Conservation (phyloP, 257 asterid species). For the Vinca minor region DNA sequence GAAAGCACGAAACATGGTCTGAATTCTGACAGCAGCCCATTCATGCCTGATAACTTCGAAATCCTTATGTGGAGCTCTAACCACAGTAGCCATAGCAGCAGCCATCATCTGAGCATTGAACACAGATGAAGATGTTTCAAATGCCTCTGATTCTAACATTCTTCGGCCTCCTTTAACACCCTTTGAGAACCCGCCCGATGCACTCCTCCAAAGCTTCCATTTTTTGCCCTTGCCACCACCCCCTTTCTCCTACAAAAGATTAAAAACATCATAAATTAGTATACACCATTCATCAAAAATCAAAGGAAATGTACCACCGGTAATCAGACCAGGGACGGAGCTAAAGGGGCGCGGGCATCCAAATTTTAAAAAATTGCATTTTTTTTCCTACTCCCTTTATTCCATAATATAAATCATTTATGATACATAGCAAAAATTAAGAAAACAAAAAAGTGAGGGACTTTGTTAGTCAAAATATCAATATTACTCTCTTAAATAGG, state of each 20-base stretch:
- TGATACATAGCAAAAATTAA: no score
- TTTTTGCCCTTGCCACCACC: conserved; percentile 50
- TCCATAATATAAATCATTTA: no score
- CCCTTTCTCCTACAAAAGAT: conserved; percentile 41
- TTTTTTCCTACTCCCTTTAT: no score
- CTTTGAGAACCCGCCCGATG: conserved; percentile 53
- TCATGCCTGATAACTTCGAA: conserved; percentile 57
- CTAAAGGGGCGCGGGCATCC: no score
- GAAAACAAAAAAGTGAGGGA: no score
- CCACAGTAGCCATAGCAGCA: conserved; percentile 68
- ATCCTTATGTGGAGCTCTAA: conserved; percentile 74
- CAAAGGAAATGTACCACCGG: neutral
- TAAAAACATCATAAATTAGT: neutral
- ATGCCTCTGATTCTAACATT: conserved; percentile 41
- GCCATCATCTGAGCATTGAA: conserved; percentile 50
- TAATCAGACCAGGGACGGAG: no score
- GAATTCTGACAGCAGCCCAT: conserved; percentile 90
- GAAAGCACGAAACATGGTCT: conserved; percentile 70
- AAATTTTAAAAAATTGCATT: no score
- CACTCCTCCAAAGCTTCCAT: conserved; percentile 95
- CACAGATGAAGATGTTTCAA: conserved; percentile 17
- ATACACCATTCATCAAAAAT: neutral
- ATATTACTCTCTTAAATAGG: no score
- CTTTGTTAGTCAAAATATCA: no score
- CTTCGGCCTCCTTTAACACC: conserved; percentile 33